These are phyloP conservation scores for Talaromyces nanjingensis DNA, from an alignment of 495 filamentous ascomycete genomes.

Conservation along the genomic window DNA sequence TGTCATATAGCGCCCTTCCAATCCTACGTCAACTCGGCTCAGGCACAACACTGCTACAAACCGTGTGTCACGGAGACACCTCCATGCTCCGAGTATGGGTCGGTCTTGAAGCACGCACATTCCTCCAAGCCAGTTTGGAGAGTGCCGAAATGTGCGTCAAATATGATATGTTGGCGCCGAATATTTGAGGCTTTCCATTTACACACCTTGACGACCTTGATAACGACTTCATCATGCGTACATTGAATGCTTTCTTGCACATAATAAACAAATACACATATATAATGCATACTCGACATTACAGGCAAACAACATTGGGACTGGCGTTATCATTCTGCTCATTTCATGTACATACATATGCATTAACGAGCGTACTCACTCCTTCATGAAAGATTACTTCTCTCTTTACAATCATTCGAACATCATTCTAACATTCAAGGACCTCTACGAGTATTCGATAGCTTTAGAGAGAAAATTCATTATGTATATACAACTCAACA, in stretches of 20 bases:
- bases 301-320: neutral
- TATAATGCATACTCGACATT: neutral
- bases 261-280: neutral
- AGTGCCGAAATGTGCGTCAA: constrained; percentile 81
- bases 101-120: constrained; percentile 79
- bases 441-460: too few relatives aligned
- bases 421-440: too few relatives aligned
- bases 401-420: too few relatives aligned
- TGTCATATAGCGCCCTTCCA: constrained; percentile 61
- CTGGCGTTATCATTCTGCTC: neutral
- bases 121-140: constrained; percentile 81
- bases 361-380: neutral
- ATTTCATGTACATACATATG: neutral
- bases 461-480: neutral
- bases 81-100: constrained; percentile 95
- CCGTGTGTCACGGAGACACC: constrained; percentile 62
- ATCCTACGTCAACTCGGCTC: constrained; percentile 85
- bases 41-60: constrained; percentile 41
- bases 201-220: neutral
- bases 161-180: constrained; percentile 75
- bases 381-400: neutral
- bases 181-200: constrained; percentile 46
- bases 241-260: neutral
- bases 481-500: neutral
- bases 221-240: neutral